These are phyloP conservation scores for Dictyostelium intermedium DNA, from an alignment of 78 protist species.

Conservation along the genomic window DNA sequence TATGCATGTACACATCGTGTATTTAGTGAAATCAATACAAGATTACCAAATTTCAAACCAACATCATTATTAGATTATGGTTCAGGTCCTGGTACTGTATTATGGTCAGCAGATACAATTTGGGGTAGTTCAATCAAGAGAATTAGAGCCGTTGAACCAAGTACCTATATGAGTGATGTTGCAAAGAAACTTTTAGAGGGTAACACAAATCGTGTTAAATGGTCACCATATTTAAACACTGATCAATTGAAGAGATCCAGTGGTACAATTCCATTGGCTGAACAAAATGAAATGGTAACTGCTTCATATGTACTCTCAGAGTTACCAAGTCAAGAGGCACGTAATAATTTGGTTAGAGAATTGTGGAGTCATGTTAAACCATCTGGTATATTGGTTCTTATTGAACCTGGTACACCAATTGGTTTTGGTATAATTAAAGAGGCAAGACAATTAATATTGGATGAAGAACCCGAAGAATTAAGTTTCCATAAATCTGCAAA, in stretches of 20 bases:
- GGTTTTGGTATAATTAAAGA: slow-evolving; percentile 72
- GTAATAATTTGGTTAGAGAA: slow-evolving; percentile 23
- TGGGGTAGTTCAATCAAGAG: slow-evolving; percentile 40
- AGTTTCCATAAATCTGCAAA: background rate
- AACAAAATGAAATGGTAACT: slow-evolving; percentile 54
- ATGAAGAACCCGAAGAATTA: background rate
- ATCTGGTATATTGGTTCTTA: slow-evolving; percentile 62
- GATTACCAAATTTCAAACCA: slow-evolving; percentile 74
- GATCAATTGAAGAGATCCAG: background rate
- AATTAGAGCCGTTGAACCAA: slow-evolving; percentile 79
- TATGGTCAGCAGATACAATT: slow-evolving; percentile 72
- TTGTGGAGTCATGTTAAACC: slow-evolving; percentile 78
- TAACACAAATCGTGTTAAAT: slow-evolving; percentile 37
- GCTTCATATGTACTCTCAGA: slow-evolving; percentile 81
- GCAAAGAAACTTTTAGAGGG: slow-evolving; percentile 64
- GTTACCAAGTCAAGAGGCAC: slow-evolving; percentile 43
- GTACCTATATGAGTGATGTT: slow-evolving; percentile 37
- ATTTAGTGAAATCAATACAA: slow-evolving; percentile 62
- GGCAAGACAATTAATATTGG: slow-evolving; percentile 44
- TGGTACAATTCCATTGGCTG: background rate
- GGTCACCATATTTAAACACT: slow-evolving; percentile 48
- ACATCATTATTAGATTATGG: slow-evolving; percentile 80
- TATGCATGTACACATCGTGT: slow-evolving; percentile 79
- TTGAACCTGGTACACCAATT: slow-evolving; percentile 87
- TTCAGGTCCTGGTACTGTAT: slow-evolving; percentile 84